Conservation (phyloP, 2,329 filamentous ascomycete species). For the Chrysoporthe cubensis region DNA sequence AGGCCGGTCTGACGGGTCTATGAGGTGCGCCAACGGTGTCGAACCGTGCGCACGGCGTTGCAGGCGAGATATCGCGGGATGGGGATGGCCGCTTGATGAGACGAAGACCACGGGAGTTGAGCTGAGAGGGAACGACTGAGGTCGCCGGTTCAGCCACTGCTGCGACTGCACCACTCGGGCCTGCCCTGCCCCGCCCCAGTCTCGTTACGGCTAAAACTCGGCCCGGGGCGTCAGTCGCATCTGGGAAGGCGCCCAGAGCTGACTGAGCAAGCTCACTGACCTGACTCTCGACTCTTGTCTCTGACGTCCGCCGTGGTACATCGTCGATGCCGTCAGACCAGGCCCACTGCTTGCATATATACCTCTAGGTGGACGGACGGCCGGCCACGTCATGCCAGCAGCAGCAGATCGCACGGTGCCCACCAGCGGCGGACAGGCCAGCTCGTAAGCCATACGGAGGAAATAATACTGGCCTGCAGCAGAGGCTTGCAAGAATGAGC, state of each 20-base stretch:
- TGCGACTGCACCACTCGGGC: neutral
- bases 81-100: neutral
- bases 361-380: neutral
- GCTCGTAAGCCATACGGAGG: neutral
- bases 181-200: conserved; percentile 5
- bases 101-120: conserved; percentile 5
- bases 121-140: conserved; percentile 14
- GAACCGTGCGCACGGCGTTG: neutral
- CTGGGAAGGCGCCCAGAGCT: conserved; percentile 6
- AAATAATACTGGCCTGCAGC: neutral
- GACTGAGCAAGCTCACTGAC: neutral
- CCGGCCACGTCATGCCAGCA: neutral
- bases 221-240: neutral
- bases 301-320: neutral
- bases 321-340: conserved; percentile 2
- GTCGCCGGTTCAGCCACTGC: neutral
- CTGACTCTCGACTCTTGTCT: neutral
- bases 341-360: neutral
- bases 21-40: neutral
- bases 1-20: neutral
- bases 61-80: neutral
- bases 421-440: neutral
- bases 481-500: neutral
- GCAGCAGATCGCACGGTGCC: neutral
- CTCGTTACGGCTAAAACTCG: conserved; percentile 18